A percentile compares a stretch with the other conserved stretches of the same genome.
Conservation (phyloP, 2,329 filamentous ascomycete genomes). For the Rutstroemia sp. region DNA sequence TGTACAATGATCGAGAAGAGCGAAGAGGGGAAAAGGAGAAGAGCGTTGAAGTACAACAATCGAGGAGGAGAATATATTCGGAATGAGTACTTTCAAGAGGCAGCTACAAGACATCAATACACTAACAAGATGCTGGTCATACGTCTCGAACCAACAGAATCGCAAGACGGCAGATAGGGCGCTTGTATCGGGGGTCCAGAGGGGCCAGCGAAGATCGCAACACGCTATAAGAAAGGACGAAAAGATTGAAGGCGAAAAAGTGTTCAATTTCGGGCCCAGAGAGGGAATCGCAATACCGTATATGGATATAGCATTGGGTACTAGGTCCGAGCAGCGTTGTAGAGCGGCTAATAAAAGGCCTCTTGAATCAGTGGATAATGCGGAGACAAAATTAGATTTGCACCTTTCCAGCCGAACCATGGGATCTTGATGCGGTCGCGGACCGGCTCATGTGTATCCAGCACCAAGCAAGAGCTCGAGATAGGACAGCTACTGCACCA, state of each 20-base stretch:
- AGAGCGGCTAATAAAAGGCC: conserved; percentile 37
- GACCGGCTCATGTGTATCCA: conserved; percentile 33
- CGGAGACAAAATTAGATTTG: conserved; percentile 25
- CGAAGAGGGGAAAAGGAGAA: conserved; percentile 16
- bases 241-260: background rate
- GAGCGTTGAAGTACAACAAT: conserved; percentile 21
- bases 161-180: conserved; percentile 14
- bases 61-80: conserved; percentile 5
- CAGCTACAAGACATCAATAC: conserved; percentile 12
- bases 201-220: conserved; percentile 23
- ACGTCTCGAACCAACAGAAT: conserved; percentile 6
- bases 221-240: conserved; percentile 18
- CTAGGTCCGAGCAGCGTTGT: conserved; percentile 17
- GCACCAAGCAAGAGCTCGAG: conserved; percentile 23
- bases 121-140: conserved; percentile 5
- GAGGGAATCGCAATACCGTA: conserved; percentile 26
- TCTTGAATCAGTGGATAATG: conserved; percentile 36
- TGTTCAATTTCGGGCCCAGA: conserved; percentile 25
- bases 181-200: conserved; percentile 24
- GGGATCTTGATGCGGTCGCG: conserved; percentile 39
- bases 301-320: conserved; percentile 30
- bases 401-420: conserved; percentile 32
- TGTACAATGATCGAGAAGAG: conserved; percentile 19
- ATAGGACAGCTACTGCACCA: conserved; percentile 25
- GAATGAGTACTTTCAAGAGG: conserved; percentile 13